These are phyloP conservation scores for Mytilinidion resinicola DNA, from an alignment of 495 filamentous ascomycete genomes.

Conservation along the genomic window DNA sequence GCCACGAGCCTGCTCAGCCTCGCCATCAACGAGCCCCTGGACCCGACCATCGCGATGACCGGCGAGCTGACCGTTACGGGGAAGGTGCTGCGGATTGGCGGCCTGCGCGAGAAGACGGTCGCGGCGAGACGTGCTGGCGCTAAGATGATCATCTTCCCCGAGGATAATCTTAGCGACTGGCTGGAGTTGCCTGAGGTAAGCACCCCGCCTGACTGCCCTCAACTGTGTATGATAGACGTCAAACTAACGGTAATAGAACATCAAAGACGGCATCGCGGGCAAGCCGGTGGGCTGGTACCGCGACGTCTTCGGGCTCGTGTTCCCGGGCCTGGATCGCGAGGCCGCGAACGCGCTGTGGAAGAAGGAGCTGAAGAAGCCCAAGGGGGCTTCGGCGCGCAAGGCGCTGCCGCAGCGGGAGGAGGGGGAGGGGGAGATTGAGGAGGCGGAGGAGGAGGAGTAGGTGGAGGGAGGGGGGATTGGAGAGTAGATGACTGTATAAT, in stretches of 20 bases:
- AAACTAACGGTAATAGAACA: constrained; percentile 63
- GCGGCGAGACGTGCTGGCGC: constrained; percentile 90
- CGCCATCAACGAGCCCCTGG: constrained; percentile 68
- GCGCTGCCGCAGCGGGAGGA: constrained; percentile 35
- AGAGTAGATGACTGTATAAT: no score
- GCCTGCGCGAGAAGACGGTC: constrained; percentile 97
- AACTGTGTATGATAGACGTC: constrained; percentile 4
- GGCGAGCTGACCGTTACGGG: constrained; percentile 97
- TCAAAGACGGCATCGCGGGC: constrained; percentile 91
- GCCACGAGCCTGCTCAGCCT: constrained; percentile 82
- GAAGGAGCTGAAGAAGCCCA: constrained; percentile 57
- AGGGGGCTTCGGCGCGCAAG: constrained; percentile 35
- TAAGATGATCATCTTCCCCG: constrained; percentile 90
- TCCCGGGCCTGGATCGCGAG: constrained; percentile 69
- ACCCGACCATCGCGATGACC: constrained; percentile 94
- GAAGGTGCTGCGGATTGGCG: constrained; percentile 93
- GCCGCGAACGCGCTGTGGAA: constrained; percentile 68
- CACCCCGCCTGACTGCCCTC: constrained; percentile 21
- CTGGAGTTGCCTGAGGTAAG: constrained; percentile 92
- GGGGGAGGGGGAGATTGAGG: constrained; percentile 32
- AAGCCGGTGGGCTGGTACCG: constrained; percentile 86
- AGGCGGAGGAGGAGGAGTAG: constrained; percentile 36
- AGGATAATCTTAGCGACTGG: constrained; percentile 94
- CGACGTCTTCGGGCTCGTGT: constrained; percentile 88
- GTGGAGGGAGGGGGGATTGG: constrained; percentile 17